These are phyloP conservation scores for Aphanomyces invadans DNA, from an alignment of 352 stramenopile species.

Conservation along the genomic window DNA sequence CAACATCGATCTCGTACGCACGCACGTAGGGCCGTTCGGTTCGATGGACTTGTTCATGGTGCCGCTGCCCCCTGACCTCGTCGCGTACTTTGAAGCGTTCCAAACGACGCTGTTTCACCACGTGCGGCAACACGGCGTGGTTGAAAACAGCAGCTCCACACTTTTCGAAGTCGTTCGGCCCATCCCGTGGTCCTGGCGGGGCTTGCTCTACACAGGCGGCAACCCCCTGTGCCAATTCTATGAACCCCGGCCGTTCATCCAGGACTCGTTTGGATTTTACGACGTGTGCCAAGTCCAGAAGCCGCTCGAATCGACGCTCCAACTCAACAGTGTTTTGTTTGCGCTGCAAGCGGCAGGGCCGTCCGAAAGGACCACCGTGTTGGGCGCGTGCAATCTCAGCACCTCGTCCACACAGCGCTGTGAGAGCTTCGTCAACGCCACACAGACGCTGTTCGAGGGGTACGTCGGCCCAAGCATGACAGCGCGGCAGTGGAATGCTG, in stretches of 20 bases:
- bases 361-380: no score
- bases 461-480: neutral
- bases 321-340: neutral
- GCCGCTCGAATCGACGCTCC: neutral
- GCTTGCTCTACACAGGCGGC: neutral
- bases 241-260: neutral
- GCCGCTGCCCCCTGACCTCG: neutral
- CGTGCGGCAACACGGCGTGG: no score
- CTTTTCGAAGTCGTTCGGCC: neutral
- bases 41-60: conserved; percentile 1
- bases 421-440: neutral
- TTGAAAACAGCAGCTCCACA: neutral
- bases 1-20: neutral
- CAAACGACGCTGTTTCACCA: neutral
- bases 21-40: conserved; percentile 1
- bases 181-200: neutral
- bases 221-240: conserved; percentile 1
- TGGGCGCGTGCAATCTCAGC: no score
- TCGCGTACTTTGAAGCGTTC: neutral
- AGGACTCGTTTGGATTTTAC: conserved; percentile 7
- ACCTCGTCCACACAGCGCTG: no score
- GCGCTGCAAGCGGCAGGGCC: no score
- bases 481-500: neutral
- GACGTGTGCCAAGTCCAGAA: conserved; percentile 1
- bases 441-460: neutral